A percentile compares a stretch with the other conserved stretches of the same genome.
phyloP scores from a whole-genome alignment of 2,329 filamentous ascomycete genomes.

The Fusarium virguliforme region DNA sequence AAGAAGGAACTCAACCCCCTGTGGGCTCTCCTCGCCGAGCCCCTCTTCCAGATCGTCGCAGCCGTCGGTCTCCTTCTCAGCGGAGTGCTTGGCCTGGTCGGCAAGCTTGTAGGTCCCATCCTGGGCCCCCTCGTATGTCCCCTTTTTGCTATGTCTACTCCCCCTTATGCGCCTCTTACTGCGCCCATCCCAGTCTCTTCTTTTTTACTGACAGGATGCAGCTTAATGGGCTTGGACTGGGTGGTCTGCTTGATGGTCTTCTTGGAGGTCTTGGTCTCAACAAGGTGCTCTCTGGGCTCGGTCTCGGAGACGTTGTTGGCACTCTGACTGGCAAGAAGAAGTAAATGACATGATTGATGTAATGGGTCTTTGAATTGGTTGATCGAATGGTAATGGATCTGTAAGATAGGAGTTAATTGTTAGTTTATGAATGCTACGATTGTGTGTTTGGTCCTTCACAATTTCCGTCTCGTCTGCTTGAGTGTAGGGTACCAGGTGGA shows the following conservation, averaged over 20 bases:
- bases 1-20: slow-evolving; percentile 96
- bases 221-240: slow-evolving; percentile 85
- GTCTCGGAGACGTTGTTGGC: slow-evolving; percentile 68
- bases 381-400: slow-evolving; percentile 24
- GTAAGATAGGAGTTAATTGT: slow-evolving; percentile 32
- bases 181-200: background rate
- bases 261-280: slow-evolving; percentile 84
- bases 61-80: slow-evolving; percentile 87
- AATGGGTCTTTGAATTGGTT: slow-evolving; percentile 13
- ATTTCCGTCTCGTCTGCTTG: background rate
- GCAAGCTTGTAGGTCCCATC: slow-evolving; percentile 72
- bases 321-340: slow-evolving; percentile 60
- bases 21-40: slow-evolving; percentile 86
- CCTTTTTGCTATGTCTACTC: background rate
- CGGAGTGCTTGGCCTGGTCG: slow-evolving; percentile 89
- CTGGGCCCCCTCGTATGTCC: slow-evolving; percentile 34
- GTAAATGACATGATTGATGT: slow-evolving; percentile 22
- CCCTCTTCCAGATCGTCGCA: slow-evolving; percentile 92
- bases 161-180: background rate
- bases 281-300: slow-evolving; percentile 82
- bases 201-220: slow-evolving; percentile 49
- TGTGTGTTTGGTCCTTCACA: slow-evolving; percentile 2
- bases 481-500: background rate
- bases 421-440: slow-evolving; percentile 31
- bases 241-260: slow-evolving; percentile 83